These are phyloP conservation scores for Acanthamoeba royreba DNA, from an alignment of 208 protist species.

Conservation along the genomic window DNA sequence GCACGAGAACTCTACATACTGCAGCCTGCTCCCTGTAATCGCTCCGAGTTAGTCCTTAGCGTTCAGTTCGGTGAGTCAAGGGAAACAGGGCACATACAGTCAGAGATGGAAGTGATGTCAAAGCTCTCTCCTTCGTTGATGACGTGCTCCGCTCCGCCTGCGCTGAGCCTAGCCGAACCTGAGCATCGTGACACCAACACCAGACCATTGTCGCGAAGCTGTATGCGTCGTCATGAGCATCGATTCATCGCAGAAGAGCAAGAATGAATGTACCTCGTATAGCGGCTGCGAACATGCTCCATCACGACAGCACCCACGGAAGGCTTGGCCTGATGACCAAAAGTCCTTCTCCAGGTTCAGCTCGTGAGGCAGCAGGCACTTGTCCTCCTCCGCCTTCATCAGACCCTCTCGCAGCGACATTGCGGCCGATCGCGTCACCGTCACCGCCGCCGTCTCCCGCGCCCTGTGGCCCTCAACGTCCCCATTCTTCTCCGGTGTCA, in stretches of 20 bases:
- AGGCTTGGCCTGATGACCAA: no score
- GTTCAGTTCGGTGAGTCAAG: neutral
- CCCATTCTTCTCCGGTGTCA: no score
- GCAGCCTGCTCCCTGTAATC: neutral
- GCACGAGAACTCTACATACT: neutral
- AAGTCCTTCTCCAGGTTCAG: no score
- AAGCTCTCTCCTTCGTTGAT: no score
- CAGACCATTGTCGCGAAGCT: neutral
- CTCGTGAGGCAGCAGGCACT: no score
- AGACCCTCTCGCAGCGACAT: no score
- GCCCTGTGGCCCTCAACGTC: no score
- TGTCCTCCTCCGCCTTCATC: no score
- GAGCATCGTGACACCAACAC: neutral
- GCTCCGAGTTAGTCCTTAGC: neutral
- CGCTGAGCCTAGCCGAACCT: neutral
- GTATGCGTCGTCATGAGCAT: neutral
- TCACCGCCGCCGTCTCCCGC: no score
- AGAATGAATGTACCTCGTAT: neutral
- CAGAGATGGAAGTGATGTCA: no score
- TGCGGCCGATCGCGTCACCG: no score
- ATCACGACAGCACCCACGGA: no score
- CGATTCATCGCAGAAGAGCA: neutral
- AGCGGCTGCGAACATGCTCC: neutral
- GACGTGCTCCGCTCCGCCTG: neutral
- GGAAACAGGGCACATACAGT: neutral